Percentiles rank a stretch among this genome's conserved stretches.
Conservation (phyloP, 305 asterid species). For the Rubia tinctorum region DNA sequence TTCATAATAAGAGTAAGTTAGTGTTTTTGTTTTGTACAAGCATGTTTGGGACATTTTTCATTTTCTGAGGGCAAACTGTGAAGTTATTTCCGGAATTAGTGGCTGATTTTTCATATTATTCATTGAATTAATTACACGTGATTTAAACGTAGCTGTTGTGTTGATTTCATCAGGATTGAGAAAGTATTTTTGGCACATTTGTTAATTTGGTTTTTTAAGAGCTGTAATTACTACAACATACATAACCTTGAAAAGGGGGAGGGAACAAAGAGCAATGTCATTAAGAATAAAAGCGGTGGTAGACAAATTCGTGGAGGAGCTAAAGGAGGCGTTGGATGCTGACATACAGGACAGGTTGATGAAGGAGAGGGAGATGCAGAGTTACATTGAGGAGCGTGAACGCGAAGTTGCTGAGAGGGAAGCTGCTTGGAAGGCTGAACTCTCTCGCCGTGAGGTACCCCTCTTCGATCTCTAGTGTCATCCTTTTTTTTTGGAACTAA, state of each 20-base stretch:
- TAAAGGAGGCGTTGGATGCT: constrained; percentile 93
- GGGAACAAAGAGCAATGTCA: constrained; percentile 43
- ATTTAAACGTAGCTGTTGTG: neutral
- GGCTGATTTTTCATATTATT: neutral
- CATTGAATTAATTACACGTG: neutral
- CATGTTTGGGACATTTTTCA: no score
- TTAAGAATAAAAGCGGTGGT: constrained; percentile 92
- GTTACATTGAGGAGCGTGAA: constrained; percentile 94
- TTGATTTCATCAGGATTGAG: neutral
- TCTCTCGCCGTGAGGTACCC: constrained; percentile 96
- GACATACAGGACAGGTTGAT: constrained; percentile 92
- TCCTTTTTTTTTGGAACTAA: neutral
- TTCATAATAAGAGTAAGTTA: no score
- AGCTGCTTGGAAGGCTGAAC: constrained; percentile 99
- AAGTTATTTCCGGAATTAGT: neutral
- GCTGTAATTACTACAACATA: neutral
- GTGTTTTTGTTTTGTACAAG: no score
- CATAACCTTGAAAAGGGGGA: neutral
- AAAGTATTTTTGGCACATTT: neutral
- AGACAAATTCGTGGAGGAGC: constrained; percentile 91
- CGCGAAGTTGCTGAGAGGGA: constrained; percentile 99
- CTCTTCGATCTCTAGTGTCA: neutral
- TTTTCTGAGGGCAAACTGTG: neutral
- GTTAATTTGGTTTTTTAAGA: neutral
- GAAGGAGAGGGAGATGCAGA: constrained; percentile 99